Base-by-base conservation (phyloP, 345 rosid genomes). In the Pistacia vera region DNA sequence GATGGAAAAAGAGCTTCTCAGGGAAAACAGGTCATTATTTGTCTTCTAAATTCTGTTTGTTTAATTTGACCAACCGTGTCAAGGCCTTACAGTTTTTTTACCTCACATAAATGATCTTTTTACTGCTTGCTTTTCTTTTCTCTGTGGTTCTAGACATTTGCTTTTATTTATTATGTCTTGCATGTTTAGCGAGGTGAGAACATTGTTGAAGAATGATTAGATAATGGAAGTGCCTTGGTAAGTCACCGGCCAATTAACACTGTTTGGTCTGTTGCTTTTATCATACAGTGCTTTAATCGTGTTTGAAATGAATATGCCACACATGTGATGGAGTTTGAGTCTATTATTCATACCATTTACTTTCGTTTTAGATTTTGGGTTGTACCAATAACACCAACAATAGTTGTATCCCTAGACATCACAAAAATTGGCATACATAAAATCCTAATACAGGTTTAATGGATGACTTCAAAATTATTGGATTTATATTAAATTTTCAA, bases 1-100 rank as follows among this genome's bases (percentile, higher is more conserved):
- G 90, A 91, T 78, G 97, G 92, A 70, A 94, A 85, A 88, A 90
- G 85, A 81, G 99, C 99, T 78, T 78, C 87, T 68, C 94, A 90
- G 69, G 98, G 98, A 71, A 87, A 84, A 62, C 83, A 81, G 97
- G 99, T 93, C 48, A 41, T 67, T 44, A 63, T 51, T 72, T 56
- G 35, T 30, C 30, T 55, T 12, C 60, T 25, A 52, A 38, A 68
- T 71, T 65, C 25, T 17, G n/a, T 12, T 67, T 75, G 44, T 44
- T 55, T 69, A 59, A 54, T 35, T 25, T n/a, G 41, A 0, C 8
- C 10, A 16, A n/a, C 70, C 8, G 67, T 63, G 68, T 54, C 33
- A 35, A n/a, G 28, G 36, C n/a, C 54, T 16, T 3, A 52, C 4
- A 8, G 2, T 12, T 58, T 4, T 8, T 68, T 30, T 8, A 16